These are phyloP conservation scores for Falciphora oryzae DNA, from an alignment of 2,329 filamentous ascomycete species.

Conservation along the genomic window DNA sequence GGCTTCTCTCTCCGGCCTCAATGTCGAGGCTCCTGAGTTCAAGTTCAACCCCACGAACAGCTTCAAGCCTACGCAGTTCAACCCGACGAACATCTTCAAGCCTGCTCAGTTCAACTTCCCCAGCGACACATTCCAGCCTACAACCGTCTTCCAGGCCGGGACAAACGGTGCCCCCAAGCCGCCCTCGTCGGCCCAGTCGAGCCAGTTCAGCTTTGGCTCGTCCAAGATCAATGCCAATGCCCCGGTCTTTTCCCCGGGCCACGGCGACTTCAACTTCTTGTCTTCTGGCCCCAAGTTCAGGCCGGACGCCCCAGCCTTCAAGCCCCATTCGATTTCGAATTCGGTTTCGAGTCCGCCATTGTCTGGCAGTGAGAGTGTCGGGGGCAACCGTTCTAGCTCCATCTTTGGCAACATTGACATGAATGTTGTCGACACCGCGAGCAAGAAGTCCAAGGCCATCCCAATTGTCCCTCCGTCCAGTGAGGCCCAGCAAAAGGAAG, in stretches of 20 bases:
- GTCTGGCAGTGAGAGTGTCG: slow-evolving; percentile 38
- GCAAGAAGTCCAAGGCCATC: slow-evolving; percentile 74
- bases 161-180: slow-evolving; percentile 22
- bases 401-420: slow-evolving; percentile 69
- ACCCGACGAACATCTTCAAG: slow-evolving; percentile 43
- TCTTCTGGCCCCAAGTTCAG: slow-evolving; percentile 63
- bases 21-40: slow-evolving; percentile 86
- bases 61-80: slow-evolving; percentile 46
- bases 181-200: slow-evolving; percentile 30
- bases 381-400: slow-evolving; percentile 35
- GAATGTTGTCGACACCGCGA: slow-evolving; percentile 51
- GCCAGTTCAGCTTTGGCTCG: slow-evolving; percentile 34
- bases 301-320: slow-evolving; percentile 72
- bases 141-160: slow-evolving; percentile 36
- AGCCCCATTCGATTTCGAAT: slow-evolving; percentile 48
- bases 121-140: slow-evolving; percentile 39
- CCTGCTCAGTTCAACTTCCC: slow-evolving; percentile 46
- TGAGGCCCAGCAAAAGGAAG: slow-evolving; percentile 38
- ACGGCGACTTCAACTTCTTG: slow-evolving; percentile 63
- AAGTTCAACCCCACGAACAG: slow-evolving; percentile 59
- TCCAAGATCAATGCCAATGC: slow-evolving; percentile 63
- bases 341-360: slow-evolving; percentile 39
- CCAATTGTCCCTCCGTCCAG: slow-evolving; percentile 59
- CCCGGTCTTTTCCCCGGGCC: slow-evolving; percentile 64
- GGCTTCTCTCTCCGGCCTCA: slow-evolving; percentile 70